These are phyloP conservation scores for Penicillium riverlandense DNA, from an alignment of 495 filamentous ascomycete genomes.

Conservation along the genomic window DNA sequence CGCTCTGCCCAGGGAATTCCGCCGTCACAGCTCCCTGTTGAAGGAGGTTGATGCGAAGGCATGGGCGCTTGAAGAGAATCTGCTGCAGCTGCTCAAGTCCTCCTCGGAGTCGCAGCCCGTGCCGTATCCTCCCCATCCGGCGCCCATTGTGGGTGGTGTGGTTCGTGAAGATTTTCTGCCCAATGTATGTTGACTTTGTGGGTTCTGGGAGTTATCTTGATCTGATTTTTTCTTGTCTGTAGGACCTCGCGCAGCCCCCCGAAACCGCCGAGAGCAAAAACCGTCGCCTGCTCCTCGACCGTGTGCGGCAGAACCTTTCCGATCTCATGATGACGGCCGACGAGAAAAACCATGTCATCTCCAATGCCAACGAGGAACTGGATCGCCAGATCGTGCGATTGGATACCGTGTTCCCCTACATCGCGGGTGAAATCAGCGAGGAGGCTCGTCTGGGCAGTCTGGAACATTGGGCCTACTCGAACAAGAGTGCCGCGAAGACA, in stretches of 20 bases:
- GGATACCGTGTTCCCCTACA: conserved; percentile 73
- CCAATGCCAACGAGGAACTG: conserved; percentile 80
- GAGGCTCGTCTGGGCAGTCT: conserved; percentile 86
- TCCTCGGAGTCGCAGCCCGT: conserved; percentile 52
- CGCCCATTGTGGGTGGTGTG: conserved; percentile 32
- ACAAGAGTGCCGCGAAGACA: conserved; percentile 63
- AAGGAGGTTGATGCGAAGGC: conserved; percentile 96
- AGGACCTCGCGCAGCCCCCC: conserved; percentile 24
- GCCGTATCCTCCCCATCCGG: conserved; percentile 28
- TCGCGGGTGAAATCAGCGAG: conserved; percentile 86
- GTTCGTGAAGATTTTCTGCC: conserved; percentile 33
- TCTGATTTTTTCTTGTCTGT: background rate
- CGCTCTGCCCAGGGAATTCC: conserved; percentile 88
- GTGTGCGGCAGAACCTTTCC: conserved; percentile 52
- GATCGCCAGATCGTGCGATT: conserved; percentile 78
- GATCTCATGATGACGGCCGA: conserved; percentile 82
- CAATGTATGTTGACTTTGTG: conserved; percentile 13
- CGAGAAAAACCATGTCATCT: conserved; percentile 94
- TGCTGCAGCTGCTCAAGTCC: conserved; percentile 61
- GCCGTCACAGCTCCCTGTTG: conserved; percentile 86
- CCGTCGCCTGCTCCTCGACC: conserved; percentile 61
- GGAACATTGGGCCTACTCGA: conserved; percentile 92
- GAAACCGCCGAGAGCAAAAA: conserved; percentile 33
- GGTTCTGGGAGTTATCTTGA: conserved; percentile 2
- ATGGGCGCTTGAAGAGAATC: conserved; percentile 48